Conservation (phyloP, 2,329 filamentous ascomycete genomes). For the Clarireedia hainanense region DNA sequence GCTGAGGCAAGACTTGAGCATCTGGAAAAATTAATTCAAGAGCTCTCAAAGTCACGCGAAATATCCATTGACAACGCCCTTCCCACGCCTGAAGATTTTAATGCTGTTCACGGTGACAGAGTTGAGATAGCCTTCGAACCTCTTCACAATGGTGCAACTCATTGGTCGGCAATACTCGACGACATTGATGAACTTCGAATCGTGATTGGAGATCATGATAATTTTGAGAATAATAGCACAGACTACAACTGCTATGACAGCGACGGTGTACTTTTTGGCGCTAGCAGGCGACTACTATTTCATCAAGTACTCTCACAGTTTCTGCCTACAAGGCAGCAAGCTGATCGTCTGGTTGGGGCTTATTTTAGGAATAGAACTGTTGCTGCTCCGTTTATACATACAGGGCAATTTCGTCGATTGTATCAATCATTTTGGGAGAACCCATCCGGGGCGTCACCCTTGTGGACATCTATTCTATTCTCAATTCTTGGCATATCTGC, state of each 20-base stretch:
- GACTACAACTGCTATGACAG: background rate
- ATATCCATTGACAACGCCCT: background rate
- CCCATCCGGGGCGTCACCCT: constrained; percentile 9
- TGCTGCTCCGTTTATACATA: constrained; percentile 19
- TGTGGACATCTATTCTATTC: constrained; percentile 23
- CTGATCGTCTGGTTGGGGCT: constrained; percentile 15
- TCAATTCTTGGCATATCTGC: constrained; percentile 18
- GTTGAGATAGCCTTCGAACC: constrained; percentile 6
- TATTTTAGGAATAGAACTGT: constrained; percentile 16
- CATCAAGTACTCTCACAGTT: constrained; percentile 13
- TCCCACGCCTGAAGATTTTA: background rate
- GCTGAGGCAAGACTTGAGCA: constrained; percentile 14
- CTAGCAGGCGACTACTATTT: constrained; percentile 4
- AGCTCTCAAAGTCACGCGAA: background rate
- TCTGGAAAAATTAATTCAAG: constrained; percentile 15
- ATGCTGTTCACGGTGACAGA: background rate
- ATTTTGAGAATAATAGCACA: background rate
- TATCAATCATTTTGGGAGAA: constrained; percentile 20
- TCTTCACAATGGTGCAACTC: constrained; percentile 12
- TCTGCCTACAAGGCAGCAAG: constrained; percentile 15
- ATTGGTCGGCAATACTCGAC: constrained; percentile 20
- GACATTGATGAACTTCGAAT: constrained; percentile 18
- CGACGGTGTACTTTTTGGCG: background rate
- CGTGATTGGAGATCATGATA: constrained; percentile 1
- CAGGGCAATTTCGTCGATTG: constrained; percentile 17